Base-by-base conservation (phyloP, 345 rosid species). In the Syzygium grande region DNA sequence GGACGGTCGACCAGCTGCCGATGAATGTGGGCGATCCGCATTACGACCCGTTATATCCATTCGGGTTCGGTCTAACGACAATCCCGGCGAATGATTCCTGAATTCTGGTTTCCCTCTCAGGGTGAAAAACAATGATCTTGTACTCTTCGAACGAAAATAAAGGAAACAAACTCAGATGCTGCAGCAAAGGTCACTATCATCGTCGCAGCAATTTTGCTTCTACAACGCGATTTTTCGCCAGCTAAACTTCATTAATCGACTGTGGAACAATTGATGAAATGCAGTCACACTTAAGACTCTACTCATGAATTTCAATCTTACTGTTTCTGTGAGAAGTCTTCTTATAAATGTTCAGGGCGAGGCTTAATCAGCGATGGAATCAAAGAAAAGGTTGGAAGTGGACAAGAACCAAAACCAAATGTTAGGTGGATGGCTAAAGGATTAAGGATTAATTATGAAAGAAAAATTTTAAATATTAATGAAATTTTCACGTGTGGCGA, bases 1-100 rank as follows among this genome's bases (percentile, higher is more conserved):
- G 88, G 91, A 90, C 89, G 15, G 95, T 93, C 38, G 96, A 96
- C 88, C 99, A 97, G 91, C 92, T 97, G 87, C 99, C 99, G 7
- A 97, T 97, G 99, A 96, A 91, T 89, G 90, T 91, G 23, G 92
- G 92, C 11, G 93, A 89, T 87, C 30, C 88, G 21, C 92, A 88
- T 73, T 92, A 93, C 19, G 92, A 93, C 56, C 93, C 94, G 21
- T 89, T 93, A 30, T 93, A 88, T 49, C 92, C 93, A 15, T 88
- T 90, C 19, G 91, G 90, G 5, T 91, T 88, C 52, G 94, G 91
- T 13, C 88, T 91, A 43, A 85, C 84, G 3, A 90, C 94, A 19
- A 6, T 53, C 23, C 91, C 92, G 30, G 19, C 27, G 73, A 84
- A 61, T n/a, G n/a, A 61, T 25, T n/a, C n/a, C 25, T 84, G 34